Percentiles rank a stretch among this genome's conserved stretches.
phyloP scores from a whole-genome alignment of 176 grass and related monocot species.

The Secale cereale region DNA sequence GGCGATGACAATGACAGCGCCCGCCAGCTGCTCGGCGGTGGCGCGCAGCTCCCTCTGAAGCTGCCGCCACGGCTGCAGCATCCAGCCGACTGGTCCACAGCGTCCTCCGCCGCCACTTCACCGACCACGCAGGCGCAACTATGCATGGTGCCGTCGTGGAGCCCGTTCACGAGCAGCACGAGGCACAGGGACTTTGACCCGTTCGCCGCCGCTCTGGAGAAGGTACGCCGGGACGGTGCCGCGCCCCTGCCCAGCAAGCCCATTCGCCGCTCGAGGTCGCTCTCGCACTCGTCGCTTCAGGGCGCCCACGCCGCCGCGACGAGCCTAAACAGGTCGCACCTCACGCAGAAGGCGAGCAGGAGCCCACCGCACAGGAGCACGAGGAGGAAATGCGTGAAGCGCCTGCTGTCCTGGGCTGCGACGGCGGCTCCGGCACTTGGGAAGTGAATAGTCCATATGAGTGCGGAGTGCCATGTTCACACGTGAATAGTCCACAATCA shows the following conservation, averaged over 20 bases:
- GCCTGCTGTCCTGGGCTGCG: too few relatives aligned
- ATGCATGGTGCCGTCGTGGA: not conserved
- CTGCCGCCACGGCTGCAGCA: slow-evolving; percentile 35
- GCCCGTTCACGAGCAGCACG: not conserved
- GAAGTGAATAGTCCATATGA: too few relatives aligned
- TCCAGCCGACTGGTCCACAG: not conserved
- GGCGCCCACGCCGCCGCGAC: too few relatives aligned
- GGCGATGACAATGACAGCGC: not conserved
- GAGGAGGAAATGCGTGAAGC: too few relatives aligned
- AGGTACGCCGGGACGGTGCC: slow-evolving; percentile 26
- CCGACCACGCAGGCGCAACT: not conserved
- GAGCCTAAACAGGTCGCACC: too few relatives aligned
- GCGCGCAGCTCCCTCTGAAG: slow-evolving; percentile 29
- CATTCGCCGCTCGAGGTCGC: not conserved
- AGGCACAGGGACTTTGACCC: slow-evolving; percentile 37
- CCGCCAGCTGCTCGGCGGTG: slow-evolving; percentile 23
- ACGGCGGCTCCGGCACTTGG: too few relatives aligned
- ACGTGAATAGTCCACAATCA: too few relatives aligned
- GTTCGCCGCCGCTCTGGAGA: slow-evolving; percentile 41
- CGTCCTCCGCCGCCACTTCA: slow-evolving; percentile 31
- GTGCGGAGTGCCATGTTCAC: too few relatives aligned
- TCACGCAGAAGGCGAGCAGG: too few relatives aligned
- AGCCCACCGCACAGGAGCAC: too few relatives aligned
- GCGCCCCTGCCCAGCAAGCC: not conserved
- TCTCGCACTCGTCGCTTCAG: too few relatives aligned